Evolutionary conservation across 306 rosid genomes (phyloP).

Genomic region (Cucumis melo): DNA sequence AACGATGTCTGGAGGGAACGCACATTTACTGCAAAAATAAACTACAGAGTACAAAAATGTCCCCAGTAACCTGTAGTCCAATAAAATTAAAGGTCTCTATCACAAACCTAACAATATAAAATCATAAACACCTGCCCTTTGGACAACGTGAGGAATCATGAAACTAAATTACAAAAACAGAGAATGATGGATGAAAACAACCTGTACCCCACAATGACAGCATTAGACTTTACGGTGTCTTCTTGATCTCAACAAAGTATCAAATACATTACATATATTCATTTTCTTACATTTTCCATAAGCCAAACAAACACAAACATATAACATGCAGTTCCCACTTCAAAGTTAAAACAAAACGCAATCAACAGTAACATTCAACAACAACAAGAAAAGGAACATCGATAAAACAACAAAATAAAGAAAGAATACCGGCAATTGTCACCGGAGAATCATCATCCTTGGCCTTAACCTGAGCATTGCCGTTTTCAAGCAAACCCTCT

Average conservation of each 20-base stretch:
- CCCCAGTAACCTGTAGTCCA: neutral
- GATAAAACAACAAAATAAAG: neutral
- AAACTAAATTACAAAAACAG: neutral
- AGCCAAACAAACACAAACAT: neutral
- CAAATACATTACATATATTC: neutral
- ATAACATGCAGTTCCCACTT: neutral
- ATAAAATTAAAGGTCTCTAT: neutral
- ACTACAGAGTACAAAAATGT: neutral
- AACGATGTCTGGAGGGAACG: neutral
- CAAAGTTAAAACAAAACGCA: neutral
- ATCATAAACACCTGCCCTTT: neutral
- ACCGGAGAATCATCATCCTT: slow-evolving; percentile 95
- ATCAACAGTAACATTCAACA: neutral
- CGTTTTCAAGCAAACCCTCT: slow-evolving; percentile 30
- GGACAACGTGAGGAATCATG: neutral
- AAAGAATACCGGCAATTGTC: slow-evolving; percentile 65
- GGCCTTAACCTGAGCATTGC: slow-evolving; percentile 31
- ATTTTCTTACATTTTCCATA: neutral
- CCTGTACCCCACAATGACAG: neutral
- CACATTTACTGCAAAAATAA: neutral
- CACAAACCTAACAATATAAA: neutral
- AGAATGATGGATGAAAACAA: neutral
- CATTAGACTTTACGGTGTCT: neutral
- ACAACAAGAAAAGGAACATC: neutral
- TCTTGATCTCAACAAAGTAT: neutral